phyloP scores from a whole-genome alignment of 2,329 filamentous ascomycete genomes.

The Sarocladium kiliense region DNA sequence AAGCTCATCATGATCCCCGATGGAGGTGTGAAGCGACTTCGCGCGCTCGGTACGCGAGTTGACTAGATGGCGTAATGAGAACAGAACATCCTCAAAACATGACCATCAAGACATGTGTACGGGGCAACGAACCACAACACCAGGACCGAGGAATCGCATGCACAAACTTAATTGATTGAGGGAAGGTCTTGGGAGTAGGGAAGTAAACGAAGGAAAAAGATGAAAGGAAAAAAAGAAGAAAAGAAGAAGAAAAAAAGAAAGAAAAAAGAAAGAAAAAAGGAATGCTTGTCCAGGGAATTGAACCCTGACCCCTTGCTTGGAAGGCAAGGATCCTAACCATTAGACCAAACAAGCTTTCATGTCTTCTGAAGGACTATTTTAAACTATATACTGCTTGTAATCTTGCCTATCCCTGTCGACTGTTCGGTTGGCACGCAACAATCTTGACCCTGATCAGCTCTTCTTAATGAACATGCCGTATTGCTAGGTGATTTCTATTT shows the following conservation, averaged over 20 bases:
- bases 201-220: no score
- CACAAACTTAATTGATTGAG: no score
- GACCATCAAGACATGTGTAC: background rate
- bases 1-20: conserved; percentile 93
- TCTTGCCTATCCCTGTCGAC: no score
- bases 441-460: no score
- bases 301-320: conserved; percentile 4
- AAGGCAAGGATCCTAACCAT: conserved; percentile 5
- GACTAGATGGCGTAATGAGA: conserved; percentile 5
- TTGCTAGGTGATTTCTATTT: no score
- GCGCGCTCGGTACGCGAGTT: conserved; percentile 36
- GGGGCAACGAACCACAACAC: no score
- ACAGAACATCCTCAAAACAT: background rate
- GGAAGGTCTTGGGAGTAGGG: no score
- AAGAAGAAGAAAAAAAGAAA: conserved; percentile 1
- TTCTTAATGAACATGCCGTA: no score
- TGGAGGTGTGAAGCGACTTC: conserved; percentile 83
- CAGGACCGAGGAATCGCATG: no score
- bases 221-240: no score
- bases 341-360: conserved; percentile 6
- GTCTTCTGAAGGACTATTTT: background rate
- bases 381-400: no score
- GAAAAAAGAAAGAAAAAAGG: background rate
- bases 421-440: no score
- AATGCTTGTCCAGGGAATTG: background rate